phyloP scores from a whole-genome alignment of 2,329 filamentous ascomycete species.

The Diaporthe sp. region DNA sequence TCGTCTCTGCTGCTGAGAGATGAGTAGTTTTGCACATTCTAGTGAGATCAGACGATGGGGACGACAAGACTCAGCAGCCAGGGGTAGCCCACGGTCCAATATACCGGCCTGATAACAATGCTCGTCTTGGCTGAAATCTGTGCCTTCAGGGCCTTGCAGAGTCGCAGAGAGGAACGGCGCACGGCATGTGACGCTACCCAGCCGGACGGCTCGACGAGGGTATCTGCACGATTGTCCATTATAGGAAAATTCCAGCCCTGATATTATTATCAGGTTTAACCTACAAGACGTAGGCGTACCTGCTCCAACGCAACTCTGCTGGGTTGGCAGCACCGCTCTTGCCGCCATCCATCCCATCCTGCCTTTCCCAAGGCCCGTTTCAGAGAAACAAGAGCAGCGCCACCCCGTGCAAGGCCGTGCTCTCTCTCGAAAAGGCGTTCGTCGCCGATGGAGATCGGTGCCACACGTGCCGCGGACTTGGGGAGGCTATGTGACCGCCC shows the following conservation, averaged over 20 bases:
- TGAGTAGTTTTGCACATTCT: background rate
- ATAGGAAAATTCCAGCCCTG: background rate
- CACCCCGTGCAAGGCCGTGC: conserved; percentile 19
- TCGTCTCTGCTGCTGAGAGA: too few relatives aligned
- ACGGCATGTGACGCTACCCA: conserved; percentile 17
- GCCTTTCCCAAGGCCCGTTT: background rate
- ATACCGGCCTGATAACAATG: conserved; percentile 16
- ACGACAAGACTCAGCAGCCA: background rate
- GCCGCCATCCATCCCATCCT: background rate
- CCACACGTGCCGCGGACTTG: conserved; percentile 3
- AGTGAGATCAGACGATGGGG: background rate
- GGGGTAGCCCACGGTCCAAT: background rate
- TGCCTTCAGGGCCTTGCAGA: background rate
- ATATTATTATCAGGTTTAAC: background rate
- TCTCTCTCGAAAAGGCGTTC: background rate
- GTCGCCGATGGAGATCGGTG: conserved; percentile 12
- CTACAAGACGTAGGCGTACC: background rate
- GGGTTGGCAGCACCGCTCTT: background rate
- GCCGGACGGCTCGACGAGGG: background rate
- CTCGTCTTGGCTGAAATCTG: conserved; percentile 12
- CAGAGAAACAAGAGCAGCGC: conserved; percentile 20
- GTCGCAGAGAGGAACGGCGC: background rate
- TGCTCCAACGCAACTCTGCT: background rate
- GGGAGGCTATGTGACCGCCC: conserved; percentile 18
- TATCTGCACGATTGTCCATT: background rate